Evolutionary conservation across 805 yeast species (phyloP).

Genomic region (Monosporozyma siamensis): DNA sequence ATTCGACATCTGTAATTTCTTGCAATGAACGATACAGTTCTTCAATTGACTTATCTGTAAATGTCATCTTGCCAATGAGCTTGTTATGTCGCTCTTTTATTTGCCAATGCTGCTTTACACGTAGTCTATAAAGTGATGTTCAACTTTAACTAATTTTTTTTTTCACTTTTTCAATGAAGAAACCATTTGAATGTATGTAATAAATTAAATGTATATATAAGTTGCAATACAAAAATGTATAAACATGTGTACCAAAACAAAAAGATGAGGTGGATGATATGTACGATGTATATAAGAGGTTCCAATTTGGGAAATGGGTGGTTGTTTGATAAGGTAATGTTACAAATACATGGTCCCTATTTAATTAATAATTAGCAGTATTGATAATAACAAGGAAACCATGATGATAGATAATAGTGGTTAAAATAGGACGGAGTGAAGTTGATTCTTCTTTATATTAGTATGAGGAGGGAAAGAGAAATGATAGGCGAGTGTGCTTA

Average conservation of each 20-base stretch:
- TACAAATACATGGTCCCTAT: constrained; percentile 1
- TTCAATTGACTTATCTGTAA: constrained; percentile 11
- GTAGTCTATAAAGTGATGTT: too few species aligned
- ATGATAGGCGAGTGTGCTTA: constrained; percentile 18
- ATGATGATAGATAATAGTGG: neutral
- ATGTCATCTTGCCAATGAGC: neutral
- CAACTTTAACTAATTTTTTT: too few species aligned
- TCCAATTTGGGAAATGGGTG: too few species aligned
- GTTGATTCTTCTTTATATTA: too few species aligned
- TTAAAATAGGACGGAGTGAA: neutral
- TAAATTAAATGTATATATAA: too few species aligned
- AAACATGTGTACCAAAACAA: neutral
- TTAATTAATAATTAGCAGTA: constrained; percentile 1
- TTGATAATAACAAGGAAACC: too few species aligned
- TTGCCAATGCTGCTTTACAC: too few species aligned
- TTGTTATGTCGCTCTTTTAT: neutral
- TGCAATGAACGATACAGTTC: constrained; percentile 16
- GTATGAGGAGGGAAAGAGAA: too few species aligned
- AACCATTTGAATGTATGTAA: too few species aligned
- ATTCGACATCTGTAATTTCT: constrained; percentile 15
- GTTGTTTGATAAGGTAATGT: neutral
- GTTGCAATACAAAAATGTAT: too few species aligned
- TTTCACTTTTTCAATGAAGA: neutral
- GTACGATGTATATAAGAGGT: too few species aligned
- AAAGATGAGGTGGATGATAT: too few species aligned